Evolutionary conservation across 2,329 filamentous ascomycete species (phyloP).

Genomic region (Phyllosticta citriasiana): DNA sequence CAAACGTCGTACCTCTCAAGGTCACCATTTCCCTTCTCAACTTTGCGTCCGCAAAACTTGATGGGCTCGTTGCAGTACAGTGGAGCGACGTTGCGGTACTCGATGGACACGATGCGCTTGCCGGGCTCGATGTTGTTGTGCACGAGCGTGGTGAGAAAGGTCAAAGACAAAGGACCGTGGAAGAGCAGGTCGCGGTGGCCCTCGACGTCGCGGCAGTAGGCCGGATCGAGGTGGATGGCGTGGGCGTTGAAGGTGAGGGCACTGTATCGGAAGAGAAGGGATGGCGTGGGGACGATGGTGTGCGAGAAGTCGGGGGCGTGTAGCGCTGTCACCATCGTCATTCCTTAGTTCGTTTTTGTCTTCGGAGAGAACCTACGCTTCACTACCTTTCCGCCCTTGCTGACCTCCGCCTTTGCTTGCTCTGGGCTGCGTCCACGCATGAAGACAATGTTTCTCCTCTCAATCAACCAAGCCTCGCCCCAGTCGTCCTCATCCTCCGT

Average conservation of each 20-base stretch:
- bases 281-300: conserved; percentile 53
- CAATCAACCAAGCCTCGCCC: conserved; percentile 39
- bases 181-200: conserved; percentile 68
- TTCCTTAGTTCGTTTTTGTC: not conserved
- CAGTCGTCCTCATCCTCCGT: conserved; percentile 31
- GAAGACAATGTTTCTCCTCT: conserved; percentile 55
- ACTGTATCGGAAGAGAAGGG: conserved; percentile 71
- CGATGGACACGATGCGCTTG: conserved; percentile 45
- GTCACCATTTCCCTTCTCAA: conserved; percentile 20
- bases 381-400: conserved; percentile 28
- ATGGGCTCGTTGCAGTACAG: conserved; percentile 66
- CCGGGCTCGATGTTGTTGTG: conserved; percentile 17
- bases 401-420: conserved; percentile 21
- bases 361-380: conserved; percentile 18
- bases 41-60: conserved; percentile 54
- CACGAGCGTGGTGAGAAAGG: conserved; percentile 63
- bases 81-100: conserved; percentile 75
- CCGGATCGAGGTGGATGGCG: conserved; percentile 71
- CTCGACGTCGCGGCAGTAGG: conserved; percentile 61
- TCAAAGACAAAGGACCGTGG: conserved; percentile 74
- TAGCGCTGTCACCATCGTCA: conserved; percentile 30
- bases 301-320: conserved; percentile 46
- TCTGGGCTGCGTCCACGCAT: conserved; percentile 41
- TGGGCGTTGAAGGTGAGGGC: conserved; percentile 82
- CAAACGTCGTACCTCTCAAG: conserved; percentile 28